A percentile compares a stretch with the other conserved stretches of the same genome.
phyloP scores from a whole-genome alignment of 495 filamentous ascomycete species.

The Darksidea phi region DNA sequence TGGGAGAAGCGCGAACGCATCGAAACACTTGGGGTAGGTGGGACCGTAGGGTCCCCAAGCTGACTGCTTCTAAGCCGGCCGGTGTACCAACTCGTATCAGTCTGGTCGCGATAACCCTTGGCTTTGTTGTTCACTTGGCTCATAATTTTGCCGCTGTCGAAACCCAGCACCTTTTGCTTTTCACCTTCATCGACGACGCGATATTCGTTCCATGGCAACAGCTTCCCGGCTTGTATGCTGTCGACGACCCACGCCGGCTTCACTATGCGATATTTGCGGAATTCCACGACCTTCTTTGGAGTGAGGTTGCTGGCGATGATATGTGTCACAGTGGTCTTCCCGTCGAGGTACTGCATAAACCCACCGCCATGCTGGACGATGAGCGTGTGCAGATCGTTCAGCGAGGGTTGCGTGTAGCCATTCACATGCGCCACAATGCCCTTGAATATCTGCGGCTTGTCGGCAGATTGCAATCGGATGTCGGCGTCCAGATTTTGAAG shows the following conservation, averaged over 20 bases:
- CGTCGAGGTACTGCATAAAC: conserved; percentile 92
- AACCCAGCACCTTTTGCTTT: conserved; percentile 73
- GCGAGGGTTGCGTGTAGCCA: conserved; percentile 87
- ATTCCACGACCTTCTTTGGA: conserved; percentile 87
- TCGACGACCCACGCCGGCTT: conserved; percentile 97
- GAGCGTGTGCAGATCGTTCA: conserved; percentile 80
- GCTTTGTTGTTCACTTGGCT: conserved; percentile 61
- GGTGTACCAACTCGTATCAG: conserved; percentile 74
- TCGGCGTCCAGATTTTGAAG: conserved; percentile 89
- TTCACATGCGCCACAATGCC: conserved; percentile 86
- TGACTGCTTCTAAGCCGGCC: conserved; percentile 58
- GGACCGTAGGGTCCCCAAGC: conserved; percentile 7
- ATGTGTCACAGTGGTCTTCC: conserved; percentile 89
- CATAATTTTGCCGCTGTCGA: conserved; percentile 66
- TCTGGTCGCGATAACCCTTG: conserved; percentile 70
- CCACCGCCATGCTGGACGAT: conserved; percentile 89
- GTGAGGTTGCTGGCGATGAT: conserved; percentile 89
- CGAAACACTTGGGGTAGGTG: conserved; percentile 20
- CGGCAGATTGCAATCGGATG: conserved; percentile 62
- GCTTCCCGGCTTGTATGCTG: conserved; percentile 72
- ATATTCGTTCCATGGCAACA: conserved; percentile 83
- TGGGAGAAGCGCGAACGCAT: conserved; percentile 21
- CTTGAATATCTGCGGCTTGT: conserved; percentile 81
- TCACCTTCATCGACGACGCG: conserved; percentile 76
- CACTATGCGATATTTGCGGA: conserved; percentile 80